Evolutionary conservation across 78 protist genomes (phyloP), one percentile per base, ranked within the genome.

Genomic region (Cavenderia fasciculata): DNA sequence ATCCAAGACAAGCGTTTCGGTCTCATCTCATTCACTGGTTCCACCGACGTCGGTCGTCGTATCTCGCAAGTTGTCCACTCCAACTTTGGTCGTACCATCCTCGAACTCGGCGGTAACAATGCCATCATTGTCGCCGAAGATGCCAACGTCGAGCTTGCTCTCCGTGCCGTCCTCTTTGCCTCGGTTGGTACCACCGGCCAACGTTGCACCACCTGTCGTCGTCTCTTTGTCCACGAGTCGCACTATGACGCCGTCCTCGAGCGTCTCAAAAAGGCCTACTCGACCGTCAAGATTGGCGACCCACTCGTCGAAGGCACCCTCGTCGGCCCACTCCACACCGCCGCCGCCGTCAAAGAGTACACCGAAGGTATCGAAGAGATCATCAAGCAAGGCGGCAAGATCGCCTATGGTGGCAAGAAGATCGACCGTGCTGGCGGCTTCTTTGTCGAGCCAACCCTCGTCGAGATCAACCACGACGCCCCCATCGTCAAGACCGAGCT

Each of bases 171-270:
- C 6, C 61, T 95, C 29, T 96, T 96, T 33, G 98, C 93, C 19
- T 16, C 98, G 1, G 98, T 97, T 33, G 98, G 98, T 38, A 97
- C 98, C 71, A 77, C 96, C 19, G 98, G 98, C 27, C 98, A 97
- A 71, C 76, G 98, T 18, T 97, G 98, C 88, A 97, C 98, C 38
- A 84, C 97, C 25, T 21, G 44, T 38, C 68, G 98, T 21, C 82
- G 98, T 19, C 76, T 95, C 61, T 68, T 94, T 40, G 52, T 97
- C 57, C 98, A 97, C 95, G 98, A 96, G 46, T 31, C 54, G 40
- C 68, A 71, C 33, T 91, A 94, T 57, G 97, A 97, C 57, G 18
- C 46, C n/a, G 29, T 97, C 25, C 5, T 94, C 18, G 92, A 71
- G 66, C 49, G 96, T 11, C 71, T 97, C 21, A n/a, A 11, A 33